Evolutionary conservation across 2,329 filamentous ascomycete species (phyloP), one percentile per base, ranked within the genome.

Genomic region (Colletotrichum eremochloae): DNA sequence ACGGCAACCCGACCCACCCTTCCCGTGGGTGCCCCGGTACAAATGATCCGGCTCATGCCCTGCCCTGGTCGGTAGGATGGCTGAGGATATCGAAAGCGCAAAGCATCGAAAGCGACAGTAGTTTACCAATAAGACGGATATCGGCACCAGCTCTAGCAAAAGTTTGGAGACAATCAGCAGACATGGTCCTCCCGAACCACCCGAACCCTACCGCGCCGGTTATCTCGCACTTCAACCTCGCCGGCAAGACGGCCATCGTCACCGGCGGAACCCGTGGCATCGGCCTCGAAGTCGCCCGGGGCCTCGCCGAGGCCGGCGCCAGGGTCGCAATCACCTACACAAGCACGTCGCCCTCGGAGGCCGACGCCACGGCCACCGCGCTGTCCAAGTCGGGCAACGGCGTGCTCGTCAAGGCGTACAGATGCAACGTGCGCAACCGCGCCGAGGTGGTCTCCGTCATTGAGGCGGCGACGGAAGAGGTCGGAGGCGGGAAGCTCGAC

Each of bases 401-500:
- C 40, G 73, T 68, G 36, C 24, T 74, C 5, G 77, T 81, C 38
- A 79, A 79, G 72, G 80, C 82, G 6, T 84, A 82, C 75, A 77
- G 79, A 68, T 82, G 79, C 76, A 77, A 84, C 50, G 83, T 85
- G 3, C 76, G 75, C 11, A 78, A 78, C 63, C 75, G 76, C 0
- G 76, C 76, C 14, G 74, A 76, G 5, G 76, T 82, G 2, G 77
- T 80, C 66, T 75, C 76, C 2, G 67, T 70, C 14, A 60, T 70
- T 18, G 67, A 66, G 55, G 76, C 79, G 4, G 81, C 81, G 0
- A 79, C 80, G 12, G 75, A 78, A 52, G 83, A 84, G 38, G 67
- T 70, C 2, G 67, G 24, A 76, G 84, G 80, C 50, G 79, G 80
- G 5, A 81, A 82, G 38, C 75, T 85, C 5, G 82, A 84, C 71